Conservation (phyloP, 2,329 filamentous ascomycete genomes). For the Aureobasidium melanogenum region DNA sequence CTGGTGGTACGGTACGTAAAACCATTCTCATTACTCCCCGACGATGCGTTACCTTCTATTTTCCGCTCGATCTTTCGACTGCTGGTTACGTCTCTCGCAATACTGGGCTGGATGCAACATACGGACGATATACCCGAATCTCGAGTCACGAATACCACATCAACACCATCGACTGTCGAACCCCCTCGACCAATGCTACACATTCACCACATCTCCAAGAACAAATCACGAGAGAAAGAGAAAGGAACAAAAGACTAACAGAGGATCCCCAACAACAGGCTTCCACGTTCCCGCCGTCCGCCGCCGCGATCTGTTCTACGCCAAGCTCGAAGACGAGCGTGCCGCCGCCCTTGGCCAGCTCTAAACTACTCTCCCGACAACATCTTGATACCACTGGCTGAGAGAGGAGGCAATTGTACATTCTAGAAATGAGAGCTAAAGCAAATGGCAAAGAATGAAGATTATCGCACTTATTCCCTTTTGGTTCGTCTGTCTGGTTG, state of each 20-base stretch:
- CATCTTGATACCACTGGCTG: not conserved
- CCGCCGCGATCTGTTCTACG: conserved; percentile 55
- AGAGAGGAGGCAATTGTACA: not conserved
- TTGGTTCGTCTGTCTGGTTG: too few species aligned
- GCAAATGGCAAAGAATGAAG: not conserved
- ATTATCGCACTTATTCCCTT: not conserved
- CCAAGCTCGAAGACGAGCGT: conserved; percentile 54
- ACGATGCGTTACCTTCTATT: not conserved
- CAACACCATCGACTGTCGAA: not conserved
- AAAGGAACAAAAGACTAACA: conserved; percentile 7
- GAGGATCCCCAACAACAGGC: conserved; percentile 31
- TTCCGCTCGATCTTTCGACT: not conserved
- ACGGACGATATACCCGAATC: not conserved
- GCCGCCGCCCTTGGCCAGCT: conserved; percentile 37
- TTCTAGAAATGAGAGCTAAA: not conserved
- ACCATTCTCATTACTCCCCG: not conserved
- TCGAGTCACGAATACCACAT: not conserved
- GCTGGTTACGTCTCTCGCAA: not conserved
- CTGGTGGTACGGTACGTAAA: conserved; percentile 56
- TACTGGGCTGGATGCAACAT: not conserved
- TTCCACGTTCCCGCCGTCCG: conserved; percentile 58
- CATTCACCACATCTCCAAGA: not conserved
- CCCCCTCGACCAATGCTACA: not conserved
- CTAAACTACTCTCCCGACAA: conserved; percentile 7
- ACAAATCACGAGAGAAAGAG: not conserved